Evolutionary conservation across 164 flowering plant species (phyloP).

Genomic region (Liriodendron chinense): DNA sequence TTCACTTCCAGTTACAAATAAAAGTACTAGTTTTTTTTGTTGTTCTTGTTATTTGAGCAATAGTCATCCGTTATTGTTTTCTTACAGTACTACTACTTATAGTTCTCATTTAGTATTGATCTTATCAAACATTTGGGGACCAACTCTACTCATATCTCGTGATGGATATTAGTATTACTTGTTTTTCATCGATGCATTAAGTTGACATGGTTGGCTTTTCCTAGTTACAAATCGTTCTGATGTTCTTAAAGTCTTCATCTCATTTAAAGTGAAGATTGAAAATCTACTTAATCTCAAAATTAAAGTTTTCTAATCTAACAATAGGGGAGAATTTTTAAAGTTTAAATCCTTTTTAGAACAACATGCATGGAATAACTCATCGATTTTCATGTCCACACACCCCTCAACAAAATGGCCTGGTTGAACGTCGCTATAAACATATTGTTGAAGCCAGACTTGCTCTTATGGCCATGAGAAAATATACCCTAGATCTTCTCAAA

Average conservation of each 20-base stretch:
- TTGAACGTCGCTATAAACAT: background rate
- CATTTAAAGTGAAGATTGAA: background rate
- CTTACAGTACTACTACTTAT: background rate
- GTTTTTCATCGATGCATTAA: background rate
- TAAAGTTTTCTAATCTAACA: background rate
- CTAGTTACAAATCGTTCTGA: background rate
- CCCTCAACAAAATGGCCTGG: constrained; percentile 10
- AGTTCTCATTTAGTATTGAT: background rate
- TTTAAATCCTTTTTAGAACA: background rate
- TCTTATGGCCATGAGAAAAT: too few relatives aligned
- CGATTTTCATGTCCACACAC: background rate
- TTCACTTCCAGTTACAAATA: background rate
- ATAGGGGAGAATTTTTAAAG: background rate
- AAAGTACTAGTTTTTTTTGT: background rate
- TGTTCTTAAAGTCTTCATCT: background rate
- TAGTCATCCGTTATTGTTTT: background rate
- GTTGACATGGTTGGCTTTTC: background rate
- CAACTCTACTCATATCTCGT: background rate
- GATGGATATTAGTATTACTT: background rate
- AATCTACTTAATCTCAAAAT: background rate
- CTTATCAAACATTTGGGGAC: background rate
- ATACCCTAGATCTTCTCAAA: too few relatives aligned
- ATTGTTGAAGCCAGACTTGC: background rate
- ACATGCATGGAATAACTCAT: too few relatives aligned
- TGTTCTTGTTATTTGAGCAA: background rate